phyloP scores from a whole-genome alignment of 331 rosid genomes.

The Spiraea crenata region DNA sequence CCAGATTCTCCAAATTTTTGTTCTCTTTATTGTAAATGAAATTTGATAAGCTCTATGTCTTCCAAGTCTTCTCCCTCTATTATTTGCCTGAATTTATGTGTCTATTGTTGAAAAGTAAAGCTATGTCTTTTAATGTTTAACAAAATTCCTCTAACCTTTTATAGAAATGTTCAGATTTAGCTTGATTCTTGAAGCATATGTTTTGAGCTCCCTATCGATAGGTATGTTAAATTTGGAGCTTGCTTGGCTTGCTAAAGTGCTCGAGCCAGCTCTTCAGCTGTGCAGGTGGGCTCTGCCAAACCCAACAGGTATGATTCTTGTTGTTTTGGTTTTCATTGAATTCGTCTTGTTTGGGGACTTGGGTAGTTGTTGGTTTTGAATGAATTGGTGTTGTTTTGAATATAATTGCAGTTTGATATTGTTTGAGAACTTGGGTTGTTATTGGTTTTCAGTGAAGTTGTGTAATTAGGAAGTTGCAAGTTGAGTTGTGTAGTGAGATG shows the following conservation, averaged over 20 bases:
- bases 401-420: not conserved
- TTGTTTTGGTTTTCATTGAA: constrained; percentile 8
- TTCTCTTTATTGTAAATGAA: not conserved
- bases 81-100: too few relatives aligned
- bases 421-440: not conserved
- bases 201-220: too few relatives aligned
- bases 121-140: too few relatives aligned
- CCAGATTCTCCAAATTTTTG: not conserved
- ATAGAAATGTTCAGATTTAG: too few relatives aligned
- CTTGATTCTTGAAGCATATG: too few relatives aligned
- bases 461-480: not conserved
- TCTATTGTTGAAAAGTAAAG: too few relatives aligned
- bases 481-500: not conserved
- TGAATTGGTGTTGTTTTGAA: not conserved
- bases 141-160: too few relatives aligned
- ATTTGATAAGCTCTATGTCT: not conserved
- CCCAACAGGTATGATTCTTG: constrained; percentile 59
- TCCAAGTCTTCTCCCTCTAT: not conserved
- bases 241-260: constrained; percentile 84
- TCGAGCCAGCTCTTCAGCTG: constrained; percentile 86
- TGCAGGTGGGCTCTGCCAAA: constrained; percentile 80
- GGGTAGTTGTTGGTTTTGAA: constrained; percentile 2
- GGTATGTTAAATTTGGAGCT: too few relatives aligned
- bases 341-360: not conserved
- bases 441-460: constrained; percentile 3